Percentiles rank a stretch among this genome's conserved stretches.
Evolutionary conservation across 352 stramenopile species (phyloP).

Genomic region (Aphanomyces stellatus): DNA sequence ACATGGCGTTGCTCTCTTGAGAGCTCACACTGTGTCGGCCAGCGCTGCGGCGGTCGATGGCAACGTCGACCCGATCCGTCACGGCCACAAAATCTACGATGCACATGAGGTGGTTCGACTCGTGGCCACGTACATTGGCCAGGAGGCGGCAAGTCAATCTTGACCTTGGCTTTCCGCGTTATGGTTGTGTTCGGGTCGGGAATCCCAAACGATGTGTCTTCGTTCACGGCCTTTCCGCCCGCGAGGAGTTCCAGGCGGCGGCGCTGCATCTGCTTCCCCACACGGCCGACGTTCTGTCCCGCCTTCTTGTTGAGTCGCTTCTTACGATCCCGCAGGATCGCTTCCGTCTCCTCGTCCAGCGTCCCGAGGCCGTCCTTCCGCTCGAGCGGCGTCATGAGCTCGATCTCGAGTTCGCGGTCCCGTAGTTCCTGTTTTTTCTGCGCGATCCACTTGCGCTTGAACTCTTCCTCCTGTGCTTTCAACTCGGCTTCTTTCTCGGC

Average conservation of each 20-base stretch:
- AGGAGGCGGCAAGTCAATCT: slow-evolving; percentile 60
- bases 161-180: slow-evolving; percentile 51
- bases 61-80: too few species aligned
- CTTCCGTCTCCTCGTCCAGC: slow-evolving; percentile 62
- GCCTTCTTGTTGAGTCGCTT: slow-evolving; percentile 39
- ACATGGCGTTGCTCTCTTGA: background rate
- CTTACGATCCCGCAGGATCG: slow-evolving; percentile 68
- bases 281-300: slow-evolving; percentile 42
- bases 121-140: slow-evolving; percentile 73
- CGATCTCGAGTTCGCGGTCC: slow-evolving; percentile 57
- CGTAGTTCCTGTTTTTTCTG: slow-evolving; percentile 48
- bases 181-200: slow-evolving; percentile 49
- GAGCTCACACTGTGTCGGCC: background rate
- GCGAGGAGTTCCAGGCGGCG: slow-evolving; percentile 63
- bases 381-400: slow-evolving; percentile 67
- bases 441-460: slow-evolving; percentile 24
- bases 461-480: slow-evolving; percentile 29
- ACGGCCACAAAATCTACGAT: background rate
- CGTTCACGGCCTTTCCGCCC: slow-evolving; percentile 39
- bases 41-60: background rate
- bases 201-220: slow-evolving; percentile 19
- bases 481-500: slow-evolving; percentile 55
- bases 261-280: slow-evolving; percentile 72
- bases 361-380: slow-evolving; percentile 51
- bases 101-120: background rate